These are phyloP conservation scores for Sporothrix protearum DNA, from an alignment of 2,329 filamentous ascomycete genomes.

Conservation along the genomic window DNA sequence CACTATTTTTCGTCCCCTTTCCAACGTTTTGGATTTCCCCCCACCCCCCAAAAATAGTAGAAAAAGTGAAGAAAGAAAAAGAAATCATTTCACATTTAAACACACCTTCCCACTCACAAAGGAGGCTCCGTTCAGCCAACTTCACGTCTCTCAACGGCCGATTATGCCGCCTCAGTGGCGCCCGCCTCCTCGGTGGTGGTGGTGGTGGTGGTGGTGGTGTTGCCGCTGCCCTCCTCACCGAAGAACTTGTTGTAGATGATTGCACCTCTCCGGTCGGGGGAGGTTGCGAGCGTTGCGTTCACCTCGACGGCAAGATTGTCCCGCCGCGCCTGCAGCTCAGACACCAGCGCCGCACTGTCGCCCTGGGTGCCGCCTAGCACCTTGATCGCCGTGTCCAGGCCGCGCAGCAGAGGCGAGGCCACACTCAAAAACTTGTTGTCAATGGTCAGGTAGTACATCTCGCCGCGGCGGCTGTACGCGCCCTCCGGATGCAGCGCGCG, in stretches of 20 bases:
- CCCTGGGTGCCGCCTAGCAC: constrained; percentile 35
- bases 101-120: background rate
- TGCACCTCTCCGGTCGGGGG: constrained; percentile 28
- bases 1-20: background rate
- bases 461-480: constrained; percentile 32
- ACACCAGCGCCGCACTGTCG: constrained; percentile 33
- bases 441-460: constrained; percentile 36
- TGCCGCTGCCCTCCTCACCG: constrained; percentile 23
- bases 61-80: background rate
- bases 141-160: background rate
- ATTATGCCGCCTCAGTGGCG: background rate
- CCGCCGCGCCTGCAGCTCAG: constrained; percentile 41
- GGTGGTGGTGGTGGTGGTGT: background rate
- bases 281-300: constrained; percentile 27
- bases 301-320: constrained; percentile 34
- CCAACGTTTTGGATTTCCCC: too few relatives aligned
- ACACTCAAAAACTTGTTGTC: constrained; percentile 38
- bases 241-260: constrained; percentile 37
- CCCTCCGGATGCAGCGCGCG: constrained; percentile 38
- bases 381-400: constrained; percentile 45
- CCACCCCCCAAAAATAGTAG: background rate
- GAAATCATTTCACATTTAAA: background rate
- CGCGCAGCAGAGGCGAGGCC: constrained; percentile 42
- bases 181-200: background rate
- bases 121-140: background rate